These are phyloP conservation scores for Tuber aestivum DNA, from an alignment of 495 filamentous ascomycete genomes.

Conservation along the genomic window DNA sequence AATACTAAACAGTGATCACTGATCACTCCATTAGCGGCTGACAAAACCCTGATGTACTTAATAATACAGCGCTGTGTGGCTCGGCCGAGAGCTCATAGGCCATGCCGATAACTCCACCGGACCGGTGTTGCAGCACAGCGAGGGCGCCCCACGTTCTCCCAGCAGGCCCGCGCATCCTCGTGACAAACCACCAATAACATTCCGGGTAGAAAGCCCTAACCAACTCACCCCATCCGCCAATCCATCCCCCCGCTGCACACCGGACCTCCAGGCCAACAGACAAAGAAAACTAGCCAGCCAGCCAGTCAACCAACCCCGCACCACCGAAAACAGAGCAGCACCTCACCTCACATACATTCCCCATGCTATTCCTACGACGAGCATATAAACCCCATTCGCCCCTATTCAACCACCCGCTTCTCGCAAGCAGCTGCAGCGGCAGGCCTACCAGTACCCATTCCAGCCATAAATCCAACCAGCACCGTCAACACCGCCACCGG, in stretches of 20 bases:
- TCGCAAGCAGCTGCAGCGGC: background rate
- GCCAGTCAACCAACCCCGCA: background rate
- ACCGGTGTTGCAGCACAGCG: background rate
- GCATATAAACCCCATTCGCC: background rate
- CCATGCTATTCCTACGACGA: background rate
- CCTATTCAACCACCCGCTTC: background rate
- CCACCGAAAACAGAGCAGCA: background rate
- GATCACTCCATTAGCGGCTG: background rate
- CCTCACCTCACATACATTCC: background rate
- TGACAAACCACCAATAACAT: background rate
- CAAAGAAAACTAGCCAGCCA: background rate
- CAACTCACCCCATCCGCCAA: background rate
- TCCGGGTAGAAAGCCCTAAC: background rate
- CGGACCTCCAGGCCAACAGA: background rate
- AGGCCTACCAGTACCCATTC: background rate
- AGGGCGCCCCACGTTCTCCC: background rate
- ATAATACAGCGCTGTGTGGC: background rate
- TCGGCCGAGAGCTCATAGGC: background rate
- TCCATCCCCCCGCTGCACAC: background rate
- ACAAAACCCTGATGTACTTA: background rate
- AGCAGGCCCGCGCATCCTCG: background rate
- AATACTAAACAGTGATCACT: background rate
- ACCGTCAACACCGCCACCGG: background rate
- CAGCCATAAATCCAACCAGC: background rate
- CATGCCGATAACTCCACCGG: background rate